Base-by-base conservation (phyloP, 768 basidiomycete species). In the Tubosaeta brunneosetosa region DNA sequence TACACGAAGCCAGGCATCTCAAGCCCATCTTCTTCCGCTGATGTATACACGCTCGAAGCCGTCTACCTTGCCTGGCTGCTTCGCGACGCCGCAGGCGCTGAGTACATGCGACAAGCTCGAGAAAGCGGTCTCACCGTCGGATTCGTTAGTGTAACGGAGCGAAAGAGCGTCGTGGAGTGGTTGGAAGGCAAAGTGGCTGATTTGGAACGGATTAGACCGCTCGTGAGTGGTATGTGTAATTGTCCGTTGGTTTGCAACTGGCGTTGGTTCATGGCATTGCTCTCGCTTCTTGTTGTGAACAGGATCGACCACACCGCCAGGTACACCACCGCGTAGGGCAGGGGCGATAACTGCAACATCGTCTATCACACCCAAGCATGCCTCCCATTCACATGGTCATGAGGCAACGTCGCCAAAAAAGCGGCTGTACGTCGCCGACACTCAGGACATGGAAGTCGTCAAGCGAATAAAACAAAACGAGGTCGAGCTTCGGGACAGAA, bases 81-180 rank as follows among this genome's bases (percentile, higher is more conserved):
- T 31, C 75, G 81, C 43, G 88, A 91, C 65, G 81, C 82, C 0
- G 75, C 82, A 0, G 82, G 84, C 29, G 88, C 86, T 14, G 91
- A 94, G 58, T 98, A 98, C 71, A 84, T 95, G 82, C 87, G 85
- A 64, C 85, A 88, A 61, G 85, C 86, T 2, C 76, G 90, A 50
- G 87, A 88, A 62, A 77, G 77, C 40, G 88, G 90, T 1, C 71
- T 93, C 29, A 75, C 81, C 2, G 78, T 83, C 36, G 86, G 86
- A 0, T 81, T 92, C 65, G 91, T 97, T 36, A 85, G 88, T 59
- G 83, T 92, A 32, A 91, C 91, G 3, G 94, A 97, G 70, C 75
- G 94, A 55, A 91, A 89, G 73, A 77, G 77, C 42, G 84, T 95
- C 0, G 82, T 91, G 33, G 93, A 94, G 47, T 97, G 88, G 84